Evolutionary conservation across 345 rosid genomes (phyloP).

Genomic region (Clausena lansium): DNA sequence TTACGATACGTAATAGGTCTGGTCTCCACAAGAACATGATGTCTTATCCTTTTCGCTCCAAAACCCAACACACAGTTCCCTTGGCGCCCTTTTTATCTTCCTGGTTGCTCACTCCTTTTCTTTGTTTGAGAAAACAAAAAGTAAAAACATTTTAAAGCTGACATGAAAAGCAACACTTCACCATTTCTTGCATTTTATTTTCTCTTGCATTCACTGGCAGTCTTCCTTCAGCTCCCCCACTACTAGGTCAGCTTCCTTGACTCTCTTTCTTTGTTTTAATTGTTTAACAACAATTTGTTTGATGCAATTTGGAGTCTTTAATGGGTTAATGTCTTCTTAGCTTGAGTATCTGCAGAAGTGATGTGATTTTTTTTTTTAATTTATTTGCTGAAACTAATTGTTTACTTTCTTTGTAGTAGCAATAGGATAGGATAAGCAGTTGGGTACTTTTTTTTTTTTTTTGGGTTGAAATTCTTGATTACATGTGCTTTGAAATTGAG

Average conservation of each 20-base stretch:
- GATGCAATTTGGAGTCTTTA: not conserved
- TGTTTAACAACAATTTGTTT: not conserved
- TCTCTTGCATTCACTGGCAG: not conserved
- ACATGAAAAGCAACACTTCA: conserved; percentile 12
- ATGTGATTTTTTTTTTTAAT: not conserved
- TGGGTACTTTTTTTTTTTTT: not conserved
- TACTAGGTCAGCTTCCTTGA: conserved; percentile 18
- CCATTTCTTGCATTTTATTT: not conserved
- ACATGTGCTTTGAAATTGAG: not conserved
- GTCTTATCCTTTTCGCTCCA: no score
- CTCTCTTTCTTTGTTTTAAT: not conserved
- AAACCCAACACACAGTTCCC: no score
- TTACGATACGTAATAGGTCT: no score
- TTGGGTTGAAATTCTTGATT: not conserved
- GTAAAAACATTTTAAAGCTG: not conserved
- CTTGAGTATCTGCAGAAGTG: not conserved
- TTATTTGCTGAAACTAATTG: not conserved
- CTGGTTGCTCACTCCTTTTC: not conserved
- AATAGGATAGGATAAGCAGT: not conserved
- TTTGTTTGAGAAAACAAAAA: not conserved
- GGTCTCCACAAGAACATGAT: no score
- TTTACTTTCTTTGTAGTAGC: not conserved
- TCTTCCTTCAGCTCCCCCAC: not conserved
- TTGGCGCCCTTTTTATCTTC: no score
- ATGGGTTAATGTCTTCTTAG: not conserved